Evolutionary conservation across 1,284 basidiomycete species (phyloP).

Genomic region (Leccinum insolens): DNA sequence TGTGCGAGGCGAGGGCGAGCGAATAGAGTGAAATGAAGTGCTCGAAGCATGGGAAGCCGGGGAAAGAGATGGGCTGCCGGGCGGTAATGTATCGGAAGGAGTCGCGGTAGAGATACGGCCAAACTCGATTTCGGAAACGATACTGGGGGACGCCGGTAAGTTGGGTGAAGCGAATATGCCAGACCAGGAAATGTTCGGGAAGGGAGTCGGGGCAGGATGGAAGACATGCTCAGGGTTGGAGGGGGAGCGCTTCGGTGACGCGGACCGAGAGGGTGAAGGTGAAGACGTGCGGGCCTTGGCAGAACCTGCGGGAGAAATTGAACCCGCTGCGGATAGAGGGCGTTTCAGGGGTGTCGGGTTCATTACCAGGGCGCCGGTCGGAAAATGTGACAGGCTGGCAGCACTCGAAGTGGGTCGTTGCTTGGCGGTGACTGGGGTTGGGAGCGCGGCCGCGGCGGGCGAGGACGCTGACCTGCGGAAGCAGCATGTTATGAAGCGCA

Average conservation of each 20-base stretch:
- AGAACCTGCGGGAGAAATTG: constrained; percentile 10
- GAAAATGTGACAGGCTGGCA: constrained; percentile 1
- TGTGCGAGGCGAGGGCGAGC: constrained; percentile 9
- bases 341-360: constrained; percentile 19
- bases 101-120: constrained; percentile 5
- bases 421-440: constrained; percentile 21
- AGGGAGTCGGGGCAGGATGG: constrained; percentile 20
- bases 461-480: constrained; percentile 15
- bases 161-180: constrained; percentile 19
- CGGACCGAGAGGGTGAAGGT: not conserved
- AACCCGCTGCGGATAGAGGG: constrained; percentile 1
- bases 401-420: constrained; percentile 7
- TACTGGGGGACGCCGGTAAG: not conserved
- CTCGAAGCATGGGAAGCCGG: not conserved
- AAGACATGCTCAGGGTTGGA: constrained; percentile 6
- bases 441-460: constrained; percentile 10
- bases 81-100: constrained; percentile 3
- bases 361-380: constrained; percentile 2
- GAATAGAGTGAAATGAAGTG: constrained; percentile 14
- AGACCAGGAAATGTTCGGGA: constrained; percentile 25
- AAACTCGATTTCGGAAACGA: constrained; percentile 9
- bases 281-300: constrained; percentile 6
- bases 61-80: constrained; percentile 13
- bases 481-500: constrained; percentile 13
- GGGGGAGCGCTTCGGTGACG: not conserved